Base-by-base conservation (phyloP, 192 early-diverging fungal genomes). In the Umbelopsis vinacea region DNA sequence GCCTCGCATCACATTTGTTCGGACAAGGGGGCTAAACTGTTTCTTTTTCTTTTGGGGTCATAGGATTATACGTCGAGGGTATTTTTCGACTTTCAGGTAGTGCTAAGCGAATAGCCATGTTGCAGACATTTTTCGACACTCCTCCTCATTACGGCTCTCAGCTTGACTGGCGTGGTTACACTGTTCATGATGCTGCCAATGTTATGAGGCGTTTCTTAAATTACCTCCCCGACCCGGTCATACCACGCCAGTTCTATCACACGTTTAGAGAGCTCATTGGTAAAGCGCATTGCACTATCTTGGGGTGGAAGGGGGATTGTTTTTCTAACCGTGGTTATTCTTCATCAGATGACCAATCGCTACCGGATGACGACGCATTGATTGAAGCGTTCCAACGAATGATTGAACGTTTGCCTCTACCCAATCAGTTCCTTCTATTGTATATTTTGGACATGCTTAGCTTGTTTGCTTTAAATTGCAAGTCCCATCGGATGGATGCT, bases 171-270 rank as follows among this genome's bases (percentile, higher is more conserved):
- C 66, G 75, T 22, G 85, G 86, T 21, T 93, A 87, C 76, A 89
- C 90, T 12, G 84, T 92, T n/a, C 92, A 93, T 74, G 92, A 93
- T 69, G 89, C 89, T 22, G 91, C 90, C 10, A 92, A 89, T 24
- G 79, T 93, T 24, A 77, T 92, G 60, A 85, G 91, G 8, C 80
- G 91, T 52, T 93, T 90, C 74, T 71, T 93, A 69, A 90, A 87
- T 38, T 81, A 87, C 70, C 75, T 93, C 17, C 92, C 92, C 4
- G 89, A 89, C 46, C 88, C 90, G 11, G 89, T 93, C 35, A 92
- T 93, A 47, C 80, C 89, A 12, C 79, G 82, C 40, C 80, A 86
- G 38, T 84, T 77, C 74, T 93, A 93, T 72, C 79, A 87, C 46
- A 74, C 79, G 29, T 93, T 93, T 71, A 75, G 90, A 57, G 82